These are phyloP conservation scores for Cladophialophora psammophila DNA, from an alignment of 2,329 filamentous ascomycete genomes.

Conservation along the genomic window DNA sequence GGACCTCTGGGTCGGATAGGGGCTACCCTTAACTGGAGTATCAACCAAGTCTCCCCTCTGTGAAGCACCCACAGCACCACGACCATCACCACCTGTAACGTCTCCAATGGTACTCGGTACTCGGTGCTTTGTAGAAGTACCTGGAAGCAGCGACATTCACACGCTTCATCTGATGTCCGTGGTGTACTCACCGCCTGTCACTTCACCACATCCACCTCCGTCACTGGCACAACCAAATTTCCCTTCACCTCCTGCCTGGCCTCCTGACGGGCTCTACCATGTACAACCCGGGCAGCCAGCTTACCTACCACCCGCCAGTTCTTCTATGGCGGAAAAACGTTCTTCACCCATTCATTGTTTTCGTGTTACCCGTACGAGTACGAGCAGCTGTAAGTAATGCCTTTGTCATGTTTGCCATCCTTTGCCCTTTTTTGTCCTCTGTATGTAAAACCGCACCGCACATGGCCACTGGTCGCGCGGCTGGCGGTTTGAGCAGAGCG, in stretches of 20 bases:
- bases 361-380: conserved; percentile 26
- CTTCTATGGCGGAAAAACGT: not conserved
- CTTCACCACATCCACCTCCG: conserved; percentile 4
- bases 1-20: not conserved
- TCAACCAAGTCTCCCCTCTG: not conserved
- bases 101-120: not conserved
- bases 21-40: conserved; percentile 5
- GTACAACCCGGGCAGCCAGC: no score
- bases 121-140: not conserved
- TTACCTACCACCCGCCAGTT: no score
- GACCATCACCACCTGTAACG: no score
- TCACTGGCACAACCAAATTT: conserved; percentile 16
- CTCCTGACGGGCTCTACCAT: not conserved
- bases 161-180: not conserved
- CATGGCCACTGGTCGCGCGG: conserved; percentile 36
- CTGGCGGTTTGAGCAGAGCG: conserved; percentile 34
- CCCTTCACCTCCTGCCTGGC: not conserved
- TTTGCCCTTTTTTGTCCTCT: conserved; percentile 11
- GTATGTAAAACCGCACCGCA: conserved; percentile 28
- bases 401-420: conserved; percentile 9
- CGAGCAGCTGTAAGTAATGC: conserved; percentile 18
- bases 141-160: not conserved
- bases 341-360: conserved; percentile 1
- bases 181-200: conserved; percentile 19
- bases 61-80: no score